These are phyloP conservation scores for Dipodascus albidus DNA, from an alignment of 805 yeast species.

Conservation along the genomic window DNA sequence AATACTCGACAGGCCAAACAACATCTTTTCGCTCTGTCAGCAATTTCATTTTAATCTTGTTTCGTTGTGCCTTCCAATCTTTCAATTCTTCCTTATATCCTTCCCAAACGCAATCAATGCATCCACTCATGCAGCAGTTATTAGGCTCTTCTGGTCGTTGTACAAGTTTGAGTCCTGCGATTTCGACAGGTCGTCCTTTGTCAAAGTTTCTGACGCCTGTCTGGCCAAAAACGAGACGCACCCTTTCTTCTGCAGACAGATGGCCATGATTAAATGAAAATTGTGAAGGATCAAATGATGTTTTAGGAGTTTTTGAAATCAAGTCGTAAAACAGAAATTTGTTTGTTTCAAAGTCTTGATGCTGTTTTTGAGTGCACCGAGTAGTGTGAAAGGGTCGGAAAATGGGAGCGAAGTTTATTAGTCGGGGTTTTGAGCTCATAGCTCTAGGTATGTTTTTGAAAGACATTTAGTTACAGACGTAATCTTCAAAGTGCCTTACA, in stretches of 20 bases:
- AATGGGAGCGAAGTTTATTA: too few relatives aligned
- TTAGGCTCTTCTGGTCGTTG: slow-evolving; percentile 83
- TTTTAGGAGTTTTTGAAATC: slow-evolving; percentile 14
- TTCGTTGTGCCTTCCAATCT: slow-evolving; percentile 51
- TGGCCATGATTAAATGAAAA: slow-evolving; percentile 3
- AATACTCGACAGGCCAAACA: neutral
- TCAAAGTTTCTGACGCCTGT: slow-evolving; percentile 24
- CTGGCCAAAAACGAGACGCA: slow-evolving; percentile 23
- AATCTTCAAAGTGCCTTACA: too few relatives aligned
- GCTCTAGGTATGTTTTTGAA: too few relatives aligned
- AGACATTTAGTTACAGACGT: too few relatives aligned
- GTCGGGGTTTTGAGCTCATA: too few relatives aligned
- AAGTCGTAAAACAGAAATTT: slow-evolving; percentile 6
- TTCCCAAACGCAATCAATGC: slow-evolving; percentile 96
- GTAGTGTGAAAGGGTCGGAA: too few relatives aligned
- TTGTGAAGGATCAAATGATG: slow-evolving; percentile 13
- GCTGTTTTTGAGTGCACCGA: too few relatives aligned
- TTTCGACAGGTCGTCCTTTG: slow-evolving; percentile 21
- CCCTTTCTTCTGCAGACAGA: slow-evolving; percentile 12
- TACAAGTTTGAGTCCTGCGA: slow-evolving; percentile 69
- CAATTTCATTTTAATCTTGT: neutral
- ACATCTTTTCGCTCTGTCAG: neutral
- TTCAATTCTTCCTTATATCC: slow-evolving; percentile 75
- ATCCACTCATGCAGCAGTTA: slow-evolving; percentile 96
- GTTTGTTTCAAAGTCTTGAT: neutral